Evolutionary conservation across 148 eudicot species (phyloP).

Genomic region (Vaccinium darrowii): DNA sequence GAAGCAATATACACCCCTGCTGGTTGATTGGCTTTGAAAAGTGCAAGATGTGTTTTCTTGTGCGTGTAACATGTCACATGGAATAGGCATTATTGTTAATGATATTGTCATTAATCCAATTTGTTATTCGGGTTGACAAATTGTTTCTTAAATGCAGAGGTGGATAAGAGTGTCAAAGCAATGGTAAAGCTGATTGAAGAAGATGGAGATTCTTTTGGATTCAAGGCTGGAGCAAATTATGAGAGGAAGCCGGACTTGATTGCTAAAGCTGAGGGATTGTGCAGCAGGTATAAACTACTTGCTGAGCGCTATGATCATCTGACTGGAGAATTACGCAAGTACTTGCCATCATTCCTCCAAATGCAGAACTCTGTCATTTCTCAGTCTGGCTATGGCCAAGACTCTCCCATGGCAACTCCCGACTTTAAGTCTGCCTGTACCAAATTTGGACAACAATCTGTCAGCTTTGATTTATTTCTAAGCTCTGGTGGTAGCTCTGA

Average conservation of each 20-base stretch:
- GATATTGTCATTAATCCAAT: not conserved
- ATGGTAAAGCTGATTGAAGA: constrained; percentile 37
- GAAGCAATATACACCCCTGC: not conserved
- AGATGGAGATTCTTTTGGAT: constrained; percentile 20
- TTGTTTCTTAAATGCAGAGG: constrained; percentile 27
- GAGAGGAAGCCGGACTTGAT: constrained; percentile 29
- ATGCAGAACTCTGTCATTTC: constrained; percentile 30
- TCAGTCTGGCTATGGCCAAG: constrained; percentile 30
- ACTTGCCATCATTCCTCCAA: constrained; percentile 22
- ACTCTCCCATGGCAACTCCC: constrained; percentile 47
- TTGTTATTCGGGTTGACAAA: not conserved
- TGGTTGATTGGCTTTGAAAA: constrained; percentile 1
- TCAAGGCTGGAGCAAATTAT: constrained; percentile 11
- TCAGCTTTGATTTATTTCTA: constrained; percentile 32
- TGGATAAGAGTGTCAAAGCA: constrained; percentile 36
- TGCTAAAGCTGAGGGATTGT: constrained; percentile 35
- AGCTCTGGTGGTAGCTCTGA: constrained; percentile 56
- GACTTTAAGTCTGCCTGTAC: constrained; percentile 34
- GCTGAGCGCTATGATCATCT: constrained; percentile 34
- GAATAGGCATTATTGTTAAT: not conserved
- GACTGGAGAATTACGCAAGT: constrained; percentile 25
- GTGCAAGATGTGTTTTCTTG: not conserved
- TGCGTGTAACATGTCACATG: not conserved
- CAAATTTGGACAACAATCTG: constrained; percentile 25
- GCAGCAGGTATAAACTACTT: constrained; percentile 31